Evolutionary conservation across 495 filamentous ascomycete species (phyloP), one percentile per base, ranked within the genome.

Genomic region (Cercophora scortea): DNA sequence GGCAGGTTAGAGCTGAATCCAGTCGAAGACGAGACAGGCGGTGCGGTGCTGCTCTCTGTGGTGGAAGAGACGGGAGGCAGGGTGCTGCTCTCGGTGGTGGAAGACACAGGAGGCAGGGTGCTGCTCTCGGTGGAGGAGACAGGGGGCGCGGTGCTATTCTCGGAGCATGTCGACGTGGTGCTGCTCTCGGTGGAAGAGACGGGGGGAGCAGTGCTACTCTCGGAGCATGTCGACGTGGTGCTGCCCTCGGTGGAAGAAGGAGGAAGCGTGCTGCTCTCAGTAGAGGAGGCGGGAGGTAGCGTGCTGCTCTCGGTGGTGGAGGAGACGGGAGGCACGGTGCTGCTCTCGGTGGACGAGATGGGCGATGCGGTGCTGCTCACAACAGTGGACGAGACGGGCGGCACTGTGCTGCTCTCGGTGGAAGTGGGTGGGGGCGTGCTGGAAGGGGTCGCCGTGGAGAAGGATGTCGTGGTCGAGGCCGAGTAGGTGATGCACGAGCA

Each of bases 401-500:
- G 25, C 32, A 35, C 44, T 16, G 38, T 15, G 38, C n/a, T 12
- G 45, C 42, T 56, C n/a, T 39, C 48, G 15, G 36, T 51, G 32
- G 58, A 15, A 8, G 43, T 25, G 11, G 39, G 49, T 18, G 32
- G 42, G 39, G 10, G 18, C 25, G 53, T 45, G 47, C 17, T 45
- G 45, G 48, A n/a, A 32, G 52, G 38, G 10, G 45, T 16, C 1
- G 33, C 10, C 17, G 51, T 32, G 13, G 48, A 32, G 8, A 18
- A 10, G 15, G 55, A 25, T 5, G 52, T 49, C 15, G 57, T 60
- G 33, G 53, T 15, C 8, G 62, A 55, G 32, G 58, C 44, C 11
- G 56, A 55, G 53, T 68, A 70, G 45, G 61, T 61, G 54, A 70
- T 57, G 59, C 67, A 70, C 36, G 65, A 68, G 62, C 67, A 70